Evolutionary conservation across 441 rosid genomes (phyloP), one percentile per base, ranked within the genome.

Genomic region (Hypseocharis bilobata): DNA sequence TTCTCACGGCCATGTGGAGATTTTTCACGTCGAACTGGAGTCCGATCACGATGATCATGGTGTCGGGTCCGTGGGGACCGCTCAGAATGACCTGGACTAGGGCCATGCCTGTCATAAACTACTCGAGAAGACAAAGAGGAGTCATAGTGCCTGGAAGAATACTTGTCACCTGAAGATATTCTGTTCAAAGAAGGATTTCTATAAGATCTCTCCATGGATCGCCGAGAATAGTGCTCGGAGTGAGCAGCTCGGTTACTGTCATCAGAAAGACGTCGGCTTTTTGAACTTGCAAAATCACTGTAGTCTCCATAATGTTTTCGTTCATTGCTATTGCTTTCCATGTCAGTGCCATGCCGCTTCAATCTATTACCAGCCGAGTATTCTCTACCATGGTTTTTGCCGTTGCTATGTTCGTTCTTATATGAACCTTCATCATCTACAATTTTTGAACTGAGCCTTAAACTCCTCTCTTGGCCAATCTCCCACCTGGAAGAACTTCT

Each of bases 341-440:
- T 77, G 74, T 89, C 96, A 32, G 84, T 74, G 63, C 83, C 88
- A 69, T 86, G 84, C 66, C 99, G 88, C 84, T 88, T 94, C 76
- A 82, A 71, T 71, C 92, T 82, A 81, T 82, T 86, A 60, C 72
- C 84, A 26, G 86, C 73, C 67, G 78, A 56, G 77, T 77, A 81
- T 59, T 94, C 98, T 75, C 85, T 85, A 49, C 82, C 91, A 74
- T 73, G 85, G 76, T 70, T 84, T 81, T 76, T 87, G 34, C 83
- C 86, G 61, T 82, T 83, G 85, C 72, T 73, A 78, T 82, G 80
- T 17, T 86, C 99, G 65, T 77, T 73, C 81, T 81, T 86, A 66
- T 80, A 81, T 10, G 74, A 72, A 69, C 78, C 81, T 49, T 88
- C 92, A 52, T 86, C 96, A 55, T 83, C 85, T 51, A 85, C 91